Evolutionary conservation across 345 rosid genomes (phyloP).

Genomic region (Geranium rotundifolium): DNA sequence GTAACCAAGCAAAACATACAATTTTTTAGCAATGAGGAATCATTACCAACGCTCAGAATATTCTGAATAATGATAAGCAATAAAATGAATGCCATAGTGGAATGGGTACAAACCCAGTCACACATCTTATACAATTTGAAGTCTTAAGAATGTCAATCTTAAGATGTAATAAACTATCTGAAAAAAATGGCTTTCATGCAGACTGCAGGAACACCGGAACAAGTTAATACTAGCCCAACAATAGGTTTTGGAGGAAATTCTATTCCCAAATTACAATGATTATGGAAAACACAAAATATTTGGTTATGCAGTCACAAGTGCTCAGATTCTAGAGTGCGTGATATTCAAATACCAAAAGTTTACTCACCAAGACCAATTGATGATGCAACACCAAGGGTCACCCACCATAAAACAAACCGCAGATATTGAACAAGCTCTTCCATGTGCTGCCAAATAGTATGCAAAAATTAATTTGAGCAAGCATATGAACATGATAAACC

Average conservation of each 20-base stretch:
- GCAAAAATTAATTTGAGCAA: too few species aligned
- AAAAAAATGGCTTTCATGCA: background rate
- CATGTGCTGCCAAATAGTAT: too few species aligned
- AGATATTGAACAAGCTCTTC: too few species aligned
- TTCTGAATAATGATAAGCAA: background rate
- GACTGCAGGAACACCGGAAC: background rate
- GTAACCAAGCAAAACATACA: background rate
- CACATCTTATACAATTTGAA: background rate
- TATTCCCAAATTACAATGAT: too few species aligned
- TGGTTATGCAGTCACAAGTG: background rate
- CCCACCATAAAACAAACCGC: background rate
- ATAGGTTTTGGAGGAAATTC: too few species aligned
- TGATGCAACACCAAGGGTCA: background rate
- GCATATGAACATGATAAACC: too few species aligned
- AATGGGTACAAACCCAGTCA: too few species aligned
- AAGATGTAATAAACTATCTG: background rate
- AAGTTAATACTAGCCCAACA: background rate
- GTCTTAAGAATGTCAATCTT: background rate
- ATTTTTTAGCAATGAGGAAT: background rate
- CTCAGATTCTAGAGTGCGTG: background rate
- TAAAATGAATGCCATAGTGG: too few species aligned
- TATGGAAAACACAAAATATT: background rate
- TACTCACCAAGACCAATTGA: constrained; percentile 40
- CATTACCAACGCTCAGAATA: background rate
- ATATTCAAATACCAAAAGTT: background rate